Base-by-base conservation (phyloP, 345 rosid species). In the Pseudoturritis turrita region DNA sequence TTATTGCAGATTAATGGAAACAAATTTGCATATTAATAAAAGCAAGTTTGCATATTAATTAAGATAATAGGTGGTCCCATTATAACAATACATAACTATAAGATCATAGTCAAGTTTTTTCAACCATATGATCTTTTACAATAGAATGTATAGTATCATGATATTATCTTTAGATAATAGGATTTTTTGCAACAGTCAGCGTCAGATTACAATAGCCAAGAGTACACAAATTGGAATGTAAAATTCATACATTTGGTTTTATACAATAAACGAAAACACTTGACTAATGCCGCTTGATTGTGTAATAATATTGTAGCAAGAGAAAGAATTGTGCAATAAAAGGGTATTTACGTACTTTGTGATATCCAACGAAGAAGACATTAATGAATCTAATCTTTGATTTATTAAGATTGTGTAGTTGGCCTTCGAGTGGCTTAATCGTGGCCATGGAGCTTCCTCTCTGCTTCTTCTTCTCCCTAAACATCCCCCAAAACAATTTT, bases 361-460 rank as follows among this genome's bases (percentile, higher is more conserved):
- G 56, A 65, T 65, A 56, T 14, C 59, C 18, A 46, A 57, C 19
- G 43, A 56, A 18, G 19, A 25, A 65, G 18, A 18, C 50, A n/a
- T n/a, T n/a, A 57, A 46, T 2, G 35, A 52, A 29, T 71, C 62
- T 40, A 44, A 56, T 37, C 47, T 15, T 39, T 50, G 47, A 41
- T 59, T 22, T 31, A 67, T 51, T 67, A 37, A 41, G 33, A 31
- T 51, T 59, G 47, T 50, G 45, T 49, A 29, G 65, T 62, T 72
- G 56, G 78, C 73, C 17, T 41, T 59, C 10, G 61, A 74, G 62
- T 74, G 73, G 62, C 11, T 59, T n/a, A 59, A 67, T 74, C 73
- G 78, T 74, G 78, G 46, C 14, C 11, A 28, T 66, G 62, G 68
- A 74, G 62, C 46, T 66, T 74, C 73, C 68, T 0, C 7, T 74